Base-by-base conservation (phyloP, 192 early-diverging fungal species). In the Pilaira anomala region DNA sequence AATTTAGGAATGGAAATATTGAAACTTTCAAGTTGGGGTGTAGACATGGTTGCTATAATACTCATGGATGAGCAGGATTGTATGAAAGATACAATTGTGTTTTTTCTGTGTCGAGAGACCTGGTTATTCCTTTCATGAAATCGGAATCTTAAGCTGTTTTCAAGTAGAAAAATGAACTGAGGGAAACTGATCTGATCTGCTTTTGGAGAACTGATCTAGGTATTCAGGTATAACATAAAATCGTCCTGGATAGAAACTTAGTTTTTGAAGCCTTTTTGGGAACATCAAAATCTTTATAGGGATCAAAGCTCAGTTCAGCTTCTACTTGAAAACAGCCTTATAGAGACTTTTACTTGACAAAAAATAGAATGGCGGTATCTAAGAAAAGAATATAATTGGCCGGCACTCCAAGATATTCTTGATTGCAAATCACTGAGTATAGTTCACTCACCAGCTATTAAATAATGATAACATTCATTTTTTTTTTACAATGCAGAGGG, bases 21-120 rank as follows among this genome's bases (percentile, higher is more conserved):
- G 51, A 33, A 33, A 30, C 51, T 53, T 53, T 33, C n/a, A 21
- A 57, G 54, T 40, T 57, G 36, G 39, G 36, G 36, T 41, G 54
- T 57, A 41, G 21, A 40, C 33, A 57, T 57, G 36, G 54, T 24
- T 57, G 36, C 54, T 57, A 57, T 57, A 57, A 57, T 57, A 30
- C 54, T 57, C 54, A 57, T 57, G 54, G 36, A 33, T 57, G 33
- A 41, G 54, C 36, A 57, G 54, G 54, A 33, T 57, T 57, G 19
- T 40, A 57, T 40, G 33, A 57, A 57, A 19, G 19, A 57, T 57
- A 41, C 19, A 41, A 57, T 57, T 41, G 53, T 55, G 24, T 52
- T 52, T 52, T 52, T 52, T 52, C 50, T 30, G 51, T 33, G 51
- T 33, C 51, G 51, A 33, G 51, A 53, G 28, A 33, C 28, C 28